Evolutionary conservation across 306 rosid species (phyloP), one percentile per base, ranked within the genome.

Genomic region (Sicyos edulis): DNA sequence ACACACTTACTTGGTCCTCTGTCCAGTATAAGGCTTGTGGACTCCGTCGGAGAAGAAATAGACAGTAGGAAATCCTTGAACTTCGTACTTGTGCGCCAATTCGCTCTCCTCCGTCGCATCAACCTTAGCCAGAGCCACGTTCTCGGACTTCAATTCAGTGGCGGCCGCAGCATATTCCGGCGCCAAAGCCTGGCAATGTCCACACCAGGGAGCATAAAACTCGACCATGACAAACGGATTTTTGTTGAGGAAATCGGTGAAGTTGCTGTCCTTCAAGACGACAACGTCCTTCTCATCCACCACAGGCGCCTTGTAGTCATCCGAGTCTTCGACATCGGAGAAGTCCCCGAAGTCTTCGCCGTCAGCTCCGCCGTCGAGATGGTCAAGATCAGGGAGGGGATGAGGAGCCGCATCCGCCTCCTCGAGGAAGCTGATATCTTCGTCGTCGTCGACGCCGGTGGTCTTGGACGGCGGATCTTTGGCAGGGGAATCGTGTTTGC

Each of bases 191-290:
- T 95, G 95, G 78, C 99, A 91, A 79, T 95, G 99, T 8, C 97
- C 99, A 59, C 99, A 95, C 99, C 99, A 95, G 5, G 99, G 95
- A 14, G 99, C 99, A 69, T 95, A 95, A 83, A 95, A 95, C 76
- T 95, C 97, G 12, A 95, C 99, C 95, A 95, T 68, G 0, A 95
- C 96, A 75, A 78, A 91, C 51, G 75, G 83, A 40, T 89, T 87
- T 10, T 79, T 87, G 80, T 84, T 83, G 8, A 91, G 32, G 47
- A 80, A 79, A 22, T 82, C 90, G 61, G 76, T 87, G 87, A 95
- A 95, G 67, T 95, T 95, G 24, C 79, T 79, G 2, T 82, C 97
- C 79, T 86, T 95, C 88, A 95, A 83, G 61, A 95, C 91, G 72
- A 88, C 86, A 55, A 95, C 99, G 78, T 91, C 97, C 60, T 89